Conservation (phyloP, 2,329 filamentous ascomycete genomes). For the Sphaerulina musiva region DNA sequence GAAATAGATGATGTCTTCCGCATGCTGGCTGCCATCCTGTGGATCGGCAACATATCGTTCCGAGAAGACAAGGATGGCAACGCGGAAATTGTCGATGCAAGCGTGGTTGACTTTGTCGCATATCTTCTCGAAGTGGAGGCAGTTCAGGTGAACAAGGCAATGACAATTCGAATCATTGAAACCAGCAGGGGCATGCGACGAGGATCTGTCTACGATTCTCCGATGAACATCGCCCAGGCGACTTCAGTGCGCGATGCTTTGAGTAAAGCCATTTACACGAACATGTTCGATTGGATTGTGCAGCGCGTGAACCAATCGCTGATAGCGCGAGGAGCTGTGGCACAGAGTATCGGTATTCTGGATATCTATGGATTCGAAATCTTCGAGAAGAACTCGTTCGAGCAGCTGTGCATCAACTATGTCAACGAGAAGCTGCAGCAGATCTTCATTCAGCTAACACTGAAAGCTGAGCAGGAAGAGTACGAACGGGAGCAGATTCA, state of each 20-base stretch:
- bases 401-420: slow-evolving; percentile 99
- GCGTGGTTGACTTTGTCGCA: slow-evolving; percentile 87
- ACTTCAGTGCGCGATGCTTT: slow-evolving; percentile 81
- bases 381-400: slow-evolving; percentile 98
- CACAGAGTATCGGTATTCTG: slow-evolving; percentile 88
- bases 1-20: slow-evolving; percentile 97
- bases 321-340: slow-evolving; percentile 65
- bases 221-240: slow-evolving; percentile 82
- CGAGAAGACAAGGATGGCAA: slow-evolving; percentile 83
- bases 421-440: slow-evolving; percentile 99
- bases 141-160: slow-evolving; percentile 71
- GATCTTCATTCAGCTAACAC: slow-evolving; percentile 94
- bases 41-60: slow-evolving; percentile 93
- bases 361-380: slow-evolving; percentile 99
- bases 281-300: slow-evolving; percentile 99
- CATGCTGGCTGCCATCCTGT: slow-evolving; percentile 83
- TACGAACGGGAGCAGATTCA: slow-evolving; percentile 93
- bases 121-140: slow-evolving; percentile 87
- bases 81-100: slow-evolving; percentile 77
- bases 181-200: slow-evolving; percentile 59
- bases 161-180: slow-evolving; percentile 81
- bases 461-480: slow-evolving; percentile 96
- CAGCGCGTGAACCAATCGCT: slow-evolving; percentile 83
- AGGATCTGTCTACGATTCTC: slow-evolving; percentile 64
- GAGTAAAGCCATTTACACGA: slow-evolving; percentile 93